phyloP scores from a whole-genome alignment of 768 basidiomycete genomes.

The Lyophyllum shimeji region DNA sequence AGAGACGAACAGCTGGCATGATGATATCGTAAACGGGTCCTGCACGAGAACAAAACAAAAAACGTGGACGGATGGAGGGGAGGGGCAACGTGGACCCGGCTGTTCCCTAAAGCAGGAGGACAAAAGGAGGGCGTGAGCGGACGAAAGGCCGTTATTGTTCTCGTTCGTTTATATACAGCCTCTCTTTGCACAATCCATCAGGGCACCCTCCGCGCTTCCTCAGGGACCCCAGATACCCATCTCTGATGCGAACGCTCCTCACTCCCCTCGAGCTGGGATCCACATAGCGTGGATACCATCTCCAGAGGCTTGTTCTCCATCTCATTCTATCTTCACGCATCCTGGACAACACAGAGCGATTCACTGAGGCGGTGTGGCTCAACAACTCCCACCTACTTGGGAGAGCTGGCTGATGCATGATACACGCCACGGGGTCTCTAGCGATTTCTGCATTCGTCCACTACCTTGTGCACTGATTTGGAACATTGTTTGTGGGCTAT shows the following conservation, averaged over 20 bases:
- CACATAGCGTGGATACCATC: neutral
- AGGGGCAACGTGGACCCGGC: neutral
- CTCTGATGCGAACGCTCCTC: neutral
- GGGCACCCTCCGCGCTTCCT: neutral
- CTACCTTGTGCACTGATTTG: constrained; percentile 15
- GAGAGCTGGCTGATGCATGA: no score
- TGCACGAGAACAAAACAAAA: constrained; percentile 2
- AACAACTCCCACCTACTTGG: no score
- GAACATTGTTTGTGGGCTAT: constrained; percentile 14
- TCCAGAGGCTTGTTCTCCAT: constrained; percentile 1
- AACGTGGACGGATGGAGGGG: neutral
- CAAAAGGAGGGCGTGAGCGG: constrained; percentile 15
- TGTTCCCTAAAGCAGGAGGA: constrained; percentile 18
- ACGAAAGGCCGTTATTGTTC: constrained; percentile 17
- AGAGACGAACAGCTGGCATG: constrained; percentile 20
- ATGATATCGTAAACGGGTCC: neutral
- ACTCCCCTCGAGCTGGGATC: neutral
- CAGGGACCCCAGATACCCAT: constrained; percentile 13
- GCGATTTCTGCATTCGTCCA: constrained; percentile 14
- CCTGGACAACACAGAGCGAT: neutral
- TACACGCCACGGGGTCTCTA: neutral
- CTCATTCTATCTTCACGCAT: neutral
- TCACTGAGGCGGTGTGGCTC: neutral
- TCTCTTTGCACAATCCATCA: constrained; percentile 5
- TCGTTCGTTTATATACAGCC: constrained; percentile 12